Evolutionary conservation across 2,329 filamentous ascomycete species (phyloP).

Genomic region (Venturia oleaginea): DNA sequence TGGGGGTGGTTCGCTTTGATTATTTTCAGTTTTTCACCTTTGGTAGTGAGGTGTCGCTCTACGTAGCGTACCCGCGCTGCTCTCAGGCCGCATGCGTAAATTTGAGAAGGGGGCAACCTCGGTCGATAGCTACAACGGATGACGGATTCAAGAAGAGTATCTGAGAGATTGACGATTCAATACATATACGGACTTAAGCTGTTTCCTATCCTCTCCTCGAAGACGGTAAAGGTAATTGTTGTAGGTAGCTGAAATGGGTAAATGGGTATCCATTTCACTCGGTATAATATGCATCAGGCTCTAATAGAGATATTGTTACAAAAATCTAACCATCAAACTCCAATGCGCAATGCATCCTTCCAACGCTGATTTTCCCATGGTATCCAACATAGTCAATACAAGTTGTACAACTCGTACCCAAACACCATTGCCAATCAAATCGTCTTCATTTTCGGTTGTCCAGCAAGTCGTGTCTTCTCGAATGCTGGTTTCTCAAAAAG

Average conservation of each 20-base stretch:
- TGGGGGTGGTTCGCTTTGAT: background rate
- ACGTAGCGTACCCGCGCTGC: background rate
- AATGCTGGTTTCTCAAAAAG: too few species aligned
- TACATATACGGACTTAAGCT: too few species aligned
- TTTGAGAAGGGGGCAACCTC: background rate
- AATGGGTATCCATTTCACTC: background rate
- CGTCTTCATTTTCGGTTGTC: background rate
- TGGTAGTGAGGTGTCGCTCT: too few species aligned
- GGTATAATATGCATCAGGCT: background rate
- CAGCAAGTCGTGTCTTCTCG: background rate
- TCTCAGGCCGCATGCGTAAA: background rate
- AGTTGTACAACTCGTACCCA: too few species aligned
- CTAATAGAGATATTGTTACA: background rate
- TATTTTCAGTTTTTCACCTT: too few species aligned
- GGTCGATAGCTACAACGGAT: too few species aligned
- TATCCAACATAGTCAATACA: background rate
- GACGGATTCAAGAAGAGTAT: too few species aligned
- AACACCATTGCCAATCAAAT: too few species aligned
- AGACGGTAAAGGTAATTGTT: too few species aligned
- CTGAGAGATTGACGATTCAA: too few species aligned
- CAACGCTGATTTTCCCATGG: background rate
- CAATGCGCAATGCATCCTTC: background rate
- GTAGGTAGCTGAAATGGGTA: too few species aligned
- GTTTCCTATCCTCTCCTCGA: too few species aligned
- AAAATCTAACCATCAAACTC: background rate